A percentile compares a stretch with the other conserved stretches of the same genome.
Evolutionary conservation across 2,329 filamentous ascomycete species (phyloP).

Genomic region (Colletotrichum tanaceti): DNA sequence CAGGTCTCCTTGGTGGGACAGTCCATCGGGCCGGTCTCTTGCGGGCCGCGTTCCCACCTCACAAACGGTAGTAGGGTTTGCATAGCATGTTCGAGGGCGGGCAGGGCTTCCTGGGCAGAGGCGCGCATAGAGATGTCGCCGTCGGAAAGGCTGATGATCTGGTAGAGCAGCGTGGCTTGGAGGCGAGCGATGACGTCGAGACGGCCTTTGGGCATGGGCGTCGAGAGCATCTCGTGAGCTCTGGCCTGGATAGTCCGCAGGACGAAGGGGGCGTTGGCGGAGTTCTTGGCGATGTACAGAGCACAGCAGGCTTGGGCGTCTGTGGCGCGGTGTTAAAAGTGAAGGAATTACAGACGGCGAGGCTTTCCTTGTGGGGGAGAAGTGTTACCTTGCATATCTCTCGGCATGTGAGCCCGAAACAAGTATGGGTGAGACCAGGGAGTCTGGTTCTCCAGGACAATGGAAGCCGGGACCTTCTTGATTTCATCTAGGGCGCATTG

Average conservation of each 20-base stretch:
- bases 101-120: constrained; percentile 47
- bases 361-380: not conserved
- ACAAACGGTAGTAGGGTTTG: constrained; percentile 49
- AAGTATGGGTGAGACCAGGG: constrained; percentile 66
- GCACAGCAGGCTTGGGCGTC: constrained; percentile 66
- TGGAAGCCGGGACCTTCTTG: constrained; percentile 58
- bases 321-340: constrained; percentile 43
- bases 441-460: constrained; percentile 62
- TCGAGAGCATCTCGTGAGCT: constrained; percentile 55
- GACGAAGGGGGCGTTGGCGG: constrained; percentile 60
- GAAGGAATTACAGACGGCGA: too few species aligned
- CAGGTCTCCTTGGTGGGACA: constrained; percentile 59
- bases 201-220: constrained; percentile 47
- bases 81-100: constrained; percentile 49
- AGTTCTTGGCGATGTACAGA: constrained; percentile 62
- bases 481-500: constrained; percentile 63
- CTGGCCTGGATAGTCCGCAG: constrained; percentile 59
- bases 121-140: constrained; percentile 52
- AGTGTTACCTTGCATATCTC: constrained; percentile 58
- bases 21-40: constrained; percentile 43
- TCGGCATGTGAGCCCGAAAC: constrained; percentile 64
- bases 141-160: constrained; percentile 59
- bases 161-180: constrained; percentile 59
- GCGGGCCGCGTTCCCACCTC: constrained; percentile 46
- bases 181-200: constrained; percentile 51